A percentile compares a stretch with the other conserved stretches of the same genome.
These are phyloP conservation scores for Synchytrium microbalum DNA, from an alignment of 371 early-diverging fungal genomes.

Conservation along the genomic window DNA sequence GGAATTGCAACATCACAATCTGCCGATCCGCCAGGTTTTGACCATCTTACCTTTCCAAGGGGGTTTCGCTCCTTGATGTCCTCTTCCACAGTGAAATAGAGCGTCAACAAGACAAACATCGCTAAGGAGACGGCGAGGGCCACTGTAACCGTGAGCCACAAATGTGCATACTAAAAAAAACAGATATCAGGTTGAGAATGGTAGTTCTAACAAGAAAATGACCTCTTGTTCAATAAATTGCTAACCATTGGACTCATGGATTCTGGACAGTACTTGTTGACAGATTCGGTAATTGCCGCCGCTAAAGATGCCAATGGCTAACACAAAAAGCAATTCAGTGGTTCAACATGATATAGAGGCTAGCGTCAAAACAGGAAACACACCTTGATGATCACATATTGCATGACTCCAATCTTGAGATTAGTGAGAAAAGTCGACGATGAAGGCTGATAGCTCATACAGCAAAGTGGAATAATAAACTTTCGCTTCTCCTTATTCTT, in stretches of 20 bases:
- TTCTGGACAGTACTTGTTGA: constrained; percentile 5
- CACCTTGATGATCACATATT: constrained; percentile 5
- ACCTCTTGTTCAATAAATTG: constrained; percentile 14
- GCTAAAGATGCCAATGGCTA: background rate
- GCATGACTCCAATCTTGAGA: background rate
- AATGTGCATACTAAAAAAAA: background rate
- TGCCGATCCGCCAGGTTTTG: background rate
- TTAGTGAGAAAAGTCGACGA: background rate
- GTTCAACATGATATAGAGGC: background rate
- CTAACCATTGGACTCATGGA: constrained; percentile 19
- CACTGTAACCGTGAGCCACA: background rate
- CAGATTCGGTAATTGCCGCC: background rate
- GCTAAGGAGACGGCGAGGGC: constrained; percentile 10
- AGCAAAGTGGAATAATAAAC: constrained; percentile 14
- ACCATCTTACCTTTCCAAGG: background rate
- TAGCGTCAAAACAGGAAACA: background rate
- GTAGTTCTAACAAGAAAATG: background rate
- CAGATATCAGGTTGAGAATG: background rate
- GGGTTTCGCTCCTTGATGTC: background rate
- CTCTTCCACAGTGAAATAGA: constrained; percentile 2
- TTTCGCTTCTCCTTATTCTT: background rate
- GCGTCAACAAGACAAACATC: constrained; percentile 11
- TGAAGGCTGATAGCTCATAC: constrained; percentile 4
- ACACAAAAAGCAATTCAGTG: background rate
- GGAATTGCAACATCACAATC: background rate